Percentiles rank a stretch among this genome's conserved stretches.
Conservation (phyloP, 2,329 filamentous ascomycete genomes). For the Phaeosphaeriaceae sp. region DNA sequence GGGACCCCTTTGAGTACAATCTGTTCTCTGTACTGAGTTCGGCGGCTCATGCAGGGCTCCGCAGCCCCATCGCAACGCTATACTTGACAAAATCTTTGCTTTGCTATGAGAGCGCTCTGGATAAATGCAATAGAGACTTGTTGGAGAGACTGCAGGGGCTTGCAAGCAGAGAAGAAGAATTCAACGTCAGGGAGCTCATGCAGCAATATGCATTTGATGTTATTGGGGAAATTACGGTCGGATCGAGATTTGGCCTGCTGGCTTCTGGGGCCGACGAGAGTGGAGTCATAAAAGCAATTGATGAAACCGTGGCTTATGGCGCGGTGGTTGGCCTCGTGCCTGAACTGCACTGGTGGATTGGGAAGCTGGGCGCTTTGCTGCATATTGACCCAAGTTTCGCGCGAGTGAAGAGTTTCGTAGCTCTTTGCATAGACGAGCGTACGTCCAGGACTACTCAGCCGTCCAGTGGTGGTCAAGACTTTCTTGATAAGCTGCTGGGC, state of each 20-base stretch:
- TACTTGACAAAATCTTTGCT: slow-evolving; percentile 49
- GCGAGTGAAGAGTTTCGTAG: slow-evolving; percentile 1
- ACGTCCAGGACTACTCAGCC: slow-evolving; percentile 10
- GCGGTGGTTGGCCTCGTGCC: slow-evolving; percentile 8
- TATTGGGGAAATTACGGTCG: slow-evolving; percentile 59
- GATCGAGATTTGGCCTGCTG: slow-evolving; percentile 25
- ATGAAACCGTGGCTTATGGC: neutral
- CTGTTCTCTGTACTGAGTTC: slow-evolving; percentile 47
- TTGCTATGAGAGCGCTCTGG: slow-evolving; percentile 49
- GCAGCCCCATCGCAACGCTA: slow-evolving; percentile 43
- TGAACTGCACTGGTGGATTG: slow-evolving; percentile 8
- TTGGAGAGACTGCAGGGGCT: slow-evolving; percentile 36
- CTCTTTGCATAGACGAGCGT: slow-evolving; percentile 3
- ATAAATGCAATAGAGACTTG: slow-evolving; percentile 43
- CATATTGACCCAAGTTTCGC: neutral
- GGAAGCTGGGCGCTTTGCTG: neutral
- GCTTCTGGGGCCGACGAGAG: slow-evolving; percentile 17
- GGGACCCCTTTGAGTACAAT: slow-evolving; percentile 28
- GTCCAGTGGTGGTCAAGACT: slow-evolving; percentile 10
- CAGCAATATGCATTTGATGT: slow-evolving; percentile 60
- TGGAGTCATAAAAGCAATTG: slow-evolving; percentile 7
- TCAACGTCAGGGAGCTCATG: slow-evolving; percentile 54
- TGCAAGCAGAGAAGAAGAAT: slow-evolving; percentile 16
- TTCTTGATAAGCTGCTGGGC: slow-evolving; percentile 16
- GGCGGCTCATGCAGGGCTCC: slow-evolving; percentile 41